A percentile compares a stretch with the other conserved stretches of the same genome.
Evolutionary conservation across 352 stramenopile genomes (phyloP).

Genomic region (Aphanomyces euteiches): DNA sequence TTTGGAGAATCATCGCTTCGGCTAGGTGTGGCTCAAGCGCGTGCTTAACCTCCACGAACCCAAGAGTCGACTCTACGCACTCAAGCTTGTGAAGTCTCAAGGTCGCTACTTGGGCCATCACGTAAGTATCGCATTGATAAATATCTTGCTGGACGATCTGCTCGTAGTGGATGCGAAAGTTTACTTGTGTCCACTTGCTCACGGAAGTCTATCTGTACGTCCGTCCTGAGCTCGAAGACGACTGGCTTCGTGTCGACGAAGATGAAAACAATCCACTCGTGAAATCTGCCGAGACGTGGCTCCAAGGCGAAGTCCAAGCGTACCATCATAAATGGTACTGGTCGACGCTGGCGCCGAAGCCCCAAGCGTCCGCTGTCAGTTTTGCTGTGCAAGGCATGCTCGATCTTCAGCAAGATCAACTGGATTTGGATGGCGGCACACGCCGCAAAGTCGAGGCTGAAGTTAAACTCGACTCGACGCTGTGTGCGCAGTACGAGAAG

Average conservation of each 20-base stretch:
- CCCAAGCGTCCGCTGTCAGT: slow-evolving; percentile 3
- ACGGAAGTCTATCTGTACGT: slow-evolving; percentile 78
- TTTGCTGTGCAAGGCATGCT: slow-evolving; percentile 30
- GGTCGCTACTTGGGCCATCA: slow-evolving; percentile 76
- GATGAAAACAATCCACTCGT: slow-evolving; percentile 69
- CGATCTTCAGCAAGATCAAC: slow-evolving; percentile 52
- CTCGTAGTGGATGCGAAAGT: slow-evolving; percentile 77
- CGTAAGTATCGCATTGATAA: slow-evolving; percentile 36
- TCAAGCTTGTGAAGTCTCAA: slow-evolving; percentile 84
- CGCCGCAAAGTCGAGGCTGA: slow-evolving; percentile 62
- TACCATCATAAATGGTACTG: slow-evolving; percentile 85
- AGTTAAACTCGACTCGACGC: slow-evolving; percentile 60
- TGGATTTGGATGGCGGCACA: slow-evolving; percentile 60
- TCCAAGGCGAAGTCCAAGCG: slow-evolving; percentile 83
- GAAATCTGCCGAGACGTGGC: slow-evolving; percentile 66
- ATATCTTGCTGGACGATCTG: slow-evolving; percentile 11
- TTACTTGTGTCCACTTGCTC: slow-evolving; percentile 71
- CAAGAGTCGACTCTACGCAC: slow-evolving; percentile 61
- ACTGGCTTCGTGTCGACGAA: slow-evolving; percentile 77
- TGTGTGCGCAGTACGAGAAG: slow-evolving; percentile 81
- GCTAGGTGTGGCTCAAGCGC: slow-evolving; percentile 29
- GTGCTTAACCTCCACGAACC: slow-evolving; percentile 47
- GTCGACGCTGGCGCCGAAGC: slow-evolving; percentile 33
- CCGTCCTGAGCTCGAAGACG: slow-evolving; percentile 69
- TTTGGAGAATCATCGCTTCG: not conserved